phyloP scores from a whole-genome alignment of 1,284 basidiomycete genomes.

The Anthracocystis walkeri region DNA sequence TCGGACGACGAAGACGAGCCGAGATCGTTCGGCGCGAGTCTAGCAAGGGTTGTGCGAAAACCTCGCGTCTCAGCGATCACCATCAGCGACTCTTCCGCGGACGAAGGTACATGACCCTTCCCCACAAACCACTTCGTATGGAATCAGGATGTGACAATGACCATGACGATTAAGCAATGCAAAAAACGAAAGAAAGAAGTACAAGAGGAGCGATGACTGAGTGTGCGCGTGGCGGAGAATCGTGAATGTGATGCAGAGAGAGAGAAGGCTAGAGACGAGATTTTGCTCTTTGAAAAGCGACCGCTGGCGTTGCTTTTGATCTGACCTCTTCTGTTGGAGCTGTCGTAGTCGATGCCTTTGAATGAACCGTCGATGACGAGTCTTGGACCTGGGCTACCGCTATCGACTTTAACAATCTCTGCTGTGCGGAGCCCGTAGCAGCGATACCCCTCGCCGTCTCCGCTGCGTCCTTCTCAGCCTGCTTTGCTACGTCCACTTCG shows the following conservation, averaged over 20 bases:
- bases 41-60: neutral
- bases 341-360: neutral
- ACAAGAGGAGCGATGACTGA: neutral
- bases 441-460: neutral
- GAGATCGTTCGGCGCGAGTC: neutral
- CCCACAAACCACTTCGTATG: too few relatives aligned
- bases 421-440: neutral
- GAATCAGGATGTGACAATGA: neutral
- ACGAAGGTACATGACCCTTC: neutral
- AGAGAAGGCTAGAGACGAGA: conserved; percentile 18
- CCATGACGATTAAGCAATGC: neutral
- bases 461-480: conserved; percentile 5
- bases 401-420: neutral
- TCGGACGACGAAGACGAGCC: neutral
- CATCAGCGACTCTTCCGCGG: conserved; percentile 15
- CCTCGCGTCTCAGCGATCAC: conserved; percentile 24
- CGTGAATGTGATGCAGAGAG: too few relatives aligned
- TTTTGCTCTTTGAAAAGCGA: conserved; percentile 16
- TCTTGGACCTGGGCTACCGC: neutral
- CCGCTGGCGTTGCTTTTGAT: neutral
- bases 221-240: too few relatives aligned
- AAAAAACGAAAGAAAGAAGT: neutral
- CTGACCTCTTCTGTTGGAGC: neutral
- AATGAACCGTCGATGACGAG: neutral
- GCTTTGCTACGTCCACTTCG: neutral